phyloP scores from a whole-genome alignment of 2,329 filamentous ascomycete species.

The Clonostachys sp. region DNA sequence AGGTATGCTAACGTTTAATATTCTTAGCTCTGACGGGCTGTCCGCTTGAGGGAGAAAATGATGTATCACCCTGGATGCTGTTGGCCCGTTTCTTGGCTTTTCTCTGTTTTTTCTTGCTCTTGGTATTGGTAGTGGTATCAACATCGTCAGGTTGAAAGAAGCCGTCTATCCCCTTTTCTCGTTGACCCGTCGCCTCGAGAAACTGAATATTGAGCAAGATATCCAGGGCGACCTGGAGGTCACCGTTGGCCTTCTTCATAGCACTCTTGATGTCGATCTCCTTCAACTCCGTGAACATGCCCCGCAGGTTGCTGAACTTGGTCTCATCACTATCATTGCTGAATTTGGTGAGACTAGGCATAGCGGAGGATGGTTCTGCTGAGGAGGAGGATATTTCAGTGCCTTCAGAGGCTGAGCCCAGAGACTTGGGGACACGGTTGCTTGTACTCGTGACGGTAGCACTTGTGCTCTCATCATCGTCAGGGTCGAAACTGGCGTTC shows the following conservation, averaged over 20 bases:
- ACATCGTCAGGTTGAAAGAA: conserved; percentile 59
- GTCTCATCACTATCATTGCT: conserved; percentile 45
- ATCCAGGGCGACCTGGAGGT: conserved; percentile 69
- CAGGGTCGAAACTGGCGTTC: conserved; percentile 13
- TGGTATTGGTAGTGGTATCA: conserved; percentile 9
- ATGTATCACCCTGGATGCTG: background rate
- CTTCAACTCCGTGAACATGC: conserved; percentile 69
- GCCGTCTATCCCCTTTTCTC: conserved; percentile 74
- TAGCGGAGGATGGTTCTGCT: conserved; percentile 6
- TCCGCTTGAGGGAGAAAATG: no score
- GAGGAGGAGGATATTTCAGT: conserved; percentile 14
- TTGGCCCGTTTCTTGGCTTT: conserved; percentile 20
- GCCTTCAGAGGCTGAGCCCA: conserved; percentile 7
- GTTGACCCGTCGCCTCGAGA: conserved; percentile 62
- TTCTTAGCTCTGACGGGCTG: conserved; percentile 8
- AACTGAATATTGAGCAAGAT: conserved; percentile 76
- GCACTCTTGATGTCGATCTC: conserved; percentile 61
- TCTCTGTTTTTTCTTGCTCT: conserved; percentile 31
- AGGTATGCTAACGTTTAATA: conserved; percentile 17
- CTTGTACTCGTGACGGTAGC: conserved; percentile 20
- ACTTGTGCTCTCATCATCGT: conserved; percentile 17
- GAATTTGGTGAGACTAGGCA: conserved; percentile 11
- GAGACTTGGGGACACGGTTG: no score
- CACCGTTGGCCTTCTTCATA: conserved; percentile 62
- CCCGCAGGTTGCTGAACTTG: conserved; percentile 58